Evolutionary conservation across 495 filamentous ascomycete genomes (phyloP).

Genomic region (Trichocladium antarcticum): DNA sequence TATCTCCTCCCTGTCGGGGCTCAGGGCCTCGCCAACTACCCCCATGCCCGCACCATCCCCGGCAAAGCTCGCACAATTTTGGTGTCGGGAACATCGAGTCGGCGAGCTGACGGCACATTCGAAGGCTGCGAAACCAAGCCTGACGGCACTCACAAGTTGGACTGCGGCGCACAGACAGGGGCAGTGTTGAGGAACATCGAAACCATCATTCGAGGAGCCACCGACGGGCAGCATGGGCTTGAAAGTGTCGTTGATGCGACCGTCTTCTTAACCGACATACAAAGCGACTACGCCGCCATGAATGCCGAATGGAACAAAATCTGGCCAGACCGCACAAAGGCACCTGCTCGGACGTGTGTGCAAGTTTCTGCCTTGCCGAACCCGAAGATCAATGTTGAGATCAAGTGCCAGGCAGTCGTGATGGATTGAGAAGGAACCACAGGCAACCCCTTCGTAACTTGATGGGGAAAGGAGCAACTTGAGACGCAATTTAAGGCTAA

Average conservation of each 20-base stretch:
- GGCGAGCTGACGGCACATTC: conserved; percentile 19
- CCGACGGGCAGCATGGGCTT: conserved; percentile 9
- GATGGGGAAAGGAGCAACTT: background rate
- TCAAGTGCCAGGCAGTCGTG: conserved; percentile 21
- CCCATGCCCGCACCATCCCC: conserved; percentile 20
- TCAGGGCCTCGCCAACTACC: conserved; percentile 23
- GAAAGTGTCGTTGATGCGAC: conserved; percentile 24
- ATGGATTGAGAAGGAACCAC: conserved; percentile 1
- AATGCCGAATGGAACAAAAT: conserved; percentile 24
- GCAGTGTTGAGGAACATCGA: conserved; percentile 23
- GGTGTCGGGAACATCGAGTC: conserved; percentile 21
- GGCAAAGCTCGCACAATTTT: conserved; percentile 18
- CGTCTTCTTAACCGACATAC: conserved; percentile 20
- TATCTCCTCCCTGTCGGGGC: conserved; percentile 16
- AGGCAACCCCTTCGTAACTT: background rate
- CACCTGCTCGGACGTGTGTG: conserved; percentile 22
- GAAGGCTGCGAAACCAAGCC: conserved; percentile 14
- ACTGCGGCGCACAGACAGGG: conserved; percentile 20
- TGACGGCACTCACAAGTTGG: conserved; percentile 11
- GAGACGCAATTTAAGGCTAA: background rate
- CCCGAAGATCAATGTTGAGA: conserved; percentile 21
- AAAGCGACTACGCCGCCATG: conserved; percentile 19
- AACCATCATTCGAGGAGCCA: conserved; percentile 17
- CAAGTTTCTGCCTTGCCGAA: conserved; percentile 20
- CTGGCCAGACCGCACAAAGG: conserved; percentile 20